Evolutionary conservation across 2,329 filamentous ascomycete species (phyloP).

Genomic region (Tolypocladium capitatum): DNA sequence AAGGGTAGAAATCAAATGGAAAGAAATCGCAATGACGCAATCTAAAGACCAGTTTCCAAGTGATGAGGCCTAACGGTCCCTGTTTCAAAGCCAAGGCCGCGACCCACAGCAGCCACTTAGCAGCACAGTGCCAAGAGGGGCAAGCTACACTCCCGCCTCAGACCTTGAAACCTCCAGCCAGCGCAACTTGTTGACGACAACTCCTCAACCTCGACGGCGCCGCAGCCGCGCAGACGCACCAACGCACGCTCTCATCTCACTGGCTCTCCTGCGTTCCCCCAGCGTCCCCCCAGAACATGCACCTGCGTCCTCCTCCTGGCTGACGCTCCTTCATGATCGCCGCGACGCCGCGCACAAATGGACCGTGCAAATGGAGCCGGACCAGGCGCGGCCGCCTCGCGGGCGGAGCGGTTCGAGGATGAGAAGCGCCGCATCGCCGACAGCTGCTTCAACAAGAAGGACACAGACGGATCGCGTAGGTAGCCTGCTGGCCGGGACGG

Average conservation of each 20-base stretch:
- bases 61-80: not conserved
- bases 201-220: not conserved
- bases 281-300: conserved; percentile 4
- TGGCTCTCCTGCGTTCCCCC: not conserved
- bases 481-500: conserved; percentile 9
- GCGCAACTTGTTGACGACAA: not conserved
- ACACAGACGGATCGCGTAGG: conserved; percentile 74
- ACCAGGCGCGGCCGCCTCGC: conserved; percentile 19
- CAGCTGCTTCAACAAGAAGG: conserved; percentile 85
- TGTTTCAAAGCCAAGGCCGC: too few species aligned
- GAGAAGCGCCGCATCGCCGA: conserved; percentile 92
- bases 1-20: not conserved
- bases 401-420: conserved; percentile 84
- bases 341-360: conserved; percentile 14
- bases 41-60: not conserved
- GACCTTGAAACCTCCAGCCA: not conserved
- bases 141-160: not conserved
- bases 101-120: not conserved
- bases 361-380: conserved; percentile 26
- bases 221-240: not conserved
- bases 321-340: conserved; percentile 8
- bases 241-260: not conserved
- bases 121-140: not conserved
- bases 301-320: conserved; percentile 1
- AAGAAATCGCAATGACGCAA: not conserved